A percentile compares a stretch with the other conserved stretches of the same genome.
phyloP scores from a whole-genome alignment of 805 yeast species.

The Ogataea paraovalis region DNA sequence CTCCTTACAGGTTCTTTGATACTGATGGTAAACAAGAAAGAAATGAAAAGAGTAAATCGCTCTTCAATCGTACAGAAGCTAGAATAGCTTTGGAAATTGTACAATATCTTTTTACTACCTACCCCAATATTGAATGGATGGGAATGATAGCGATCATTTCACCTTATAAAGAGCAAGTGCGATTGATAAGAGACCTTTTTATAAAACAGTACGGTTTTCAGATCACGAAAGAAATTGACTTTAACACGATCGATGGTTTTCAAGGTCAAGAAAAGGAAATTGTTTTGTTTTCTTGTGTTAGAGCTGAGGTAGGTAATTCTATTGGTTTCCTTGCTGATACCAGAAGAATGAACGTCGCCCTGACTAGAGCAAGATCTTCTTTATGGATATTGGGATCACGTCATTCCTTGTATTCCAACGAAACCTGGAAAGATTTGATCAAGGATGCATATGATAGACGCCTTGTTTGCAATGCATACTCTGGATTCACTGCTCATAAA shows the following conservation, averaged over 20 bases:
- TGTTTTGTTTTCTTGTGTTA: conserved; percentile 90
- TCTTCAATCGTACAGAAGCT: conserved; percentile 69
- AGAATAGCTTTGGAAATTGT: conserved; percentile 66
- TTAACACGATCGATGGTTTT: conserved; percentile 95
- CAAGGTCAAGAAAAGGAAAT: conserved; percentile 98
- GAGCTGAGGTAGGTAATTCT: conserved; percentile 55
- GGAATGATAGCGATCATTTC: conserved; percentile 88
- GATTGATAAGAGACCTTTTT: conserved; percentile 54
- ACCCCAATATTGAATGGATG: conserved; percentile 50
- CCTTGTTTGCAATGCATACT: conserved; percentile 17
- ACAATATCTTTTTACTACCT: conserved; percentile 44
- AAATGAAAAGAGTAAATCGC: conserved; percentile 62
- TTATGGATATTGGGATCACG: conserved; percentile 88
- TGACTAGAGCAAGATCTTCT: conserved; percentile 89
- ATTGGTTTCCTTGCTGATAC: conserved; percentile 90
- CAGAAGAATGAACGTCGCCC: conserved; percentile 95
- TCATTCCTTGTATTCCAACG: conserved; percentile 57
- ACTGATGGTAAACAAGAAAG: conserved; percentile 62
- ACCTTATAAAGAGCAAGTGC: conserved; percentile 88
- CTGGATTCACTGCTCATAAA: conserved; percentile 24
- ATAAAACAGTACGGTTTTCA: conserved; percentile 54
- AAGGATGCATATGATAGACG: conserved; percentile 56
- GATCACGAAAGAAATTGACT: conserved; percentile 67
- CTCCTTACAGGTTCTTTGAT: conserved; percentile 80
- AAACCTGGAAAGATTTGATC: conserved; percentile 70